Evolutionary conservation across 1,284 basidiomycete genomes (phyloP), one percentile per base, ranked within the genome.

Genomic region (Lentinula novae-zelandiae): DNA sequence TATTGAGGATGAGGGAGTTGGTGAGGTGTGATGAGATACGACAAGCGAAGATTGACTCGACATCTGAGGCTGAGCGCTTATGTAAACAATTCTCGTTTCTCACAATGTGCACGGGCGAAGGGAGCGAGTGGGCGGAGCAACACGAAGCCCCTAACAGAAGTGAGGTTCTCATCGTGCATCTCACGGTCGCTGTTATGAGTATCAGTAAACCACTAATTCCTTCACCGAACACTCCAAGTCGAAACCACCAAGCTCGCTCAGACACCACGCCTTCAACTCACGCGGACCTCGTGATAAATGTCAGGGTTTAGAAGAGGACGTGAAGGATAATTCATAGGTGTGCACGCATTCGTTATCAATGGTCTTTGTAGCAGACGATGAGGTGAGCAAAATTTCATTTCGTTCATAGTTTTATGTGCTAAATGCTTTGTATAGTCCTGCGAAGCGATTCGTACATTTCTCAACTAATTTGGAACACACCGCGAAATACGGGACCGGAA

Each of bases 241-340:
- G 90, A 92, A 72, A 87, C 88, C 1, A 85, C 87, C 22, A 78
- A 81, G 53, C 86, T 87, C 65, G 77, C 82, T 17, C 72, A 76
- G 56, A 75, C 27, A 27, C 27, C 27, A 27, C 22, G 22, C 22
- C 22, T 22, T 22, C 22, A 22, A 22, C 22, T 22, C 22, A 89
- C 89, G 89, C 69, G 72, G 73, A 20, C 90, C 86, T 71, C 89
- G 86, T 67, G 88, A 90, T 76, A 80, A 82, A 59, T 87, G 85
- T 60, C 90, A 93, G 75, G 90, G 92, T 71, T 70, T 91, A 22
- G 90, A 93, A 70, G 90, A 93, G 67, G 90, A 92, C 68, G 81
- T 86, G 68, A 91, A 91, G 72, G 85, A 89, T 70, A 86, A 87
- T 66, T 77, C 90, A 59, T 93, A 90, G 90, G 83, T 84, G 42